Evolutionary conservation across 2,329 filamentous ascomycete genomes (phyloP).

Genomic region (Nothophoma quercina): DNA sequence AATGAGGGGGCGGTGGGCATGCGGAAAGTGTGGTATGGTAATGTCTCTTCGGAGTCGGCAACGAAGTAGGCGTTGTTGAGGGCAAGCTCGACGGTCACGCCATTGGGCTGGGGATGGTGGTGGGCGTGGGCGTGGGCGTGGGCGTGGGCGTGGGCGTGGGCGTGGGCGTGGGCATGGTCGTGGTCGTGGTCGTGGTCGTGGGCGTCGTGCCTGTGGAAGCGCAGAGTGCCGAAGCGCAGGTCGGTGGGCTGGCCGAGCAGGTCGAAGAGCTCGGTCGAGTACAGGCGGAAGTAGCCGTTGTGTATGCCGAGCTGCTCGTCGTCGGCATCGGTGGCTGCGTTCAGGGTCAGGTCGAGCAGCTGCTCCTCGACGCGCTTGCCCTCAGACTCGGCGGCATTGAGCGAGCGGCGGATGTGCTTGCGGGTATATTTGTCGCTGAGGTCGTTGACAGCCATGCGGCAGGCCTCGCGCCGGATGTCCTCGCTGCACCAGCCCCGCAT

Average conservation of each 20-base stretch:
- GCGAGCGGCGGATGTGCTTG: conserved; percentile 42
- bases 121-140: not conserved
- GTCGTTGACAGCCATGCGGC: conserved; percentile 43
- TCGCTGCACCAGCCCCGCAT: conserved; percentile 18
- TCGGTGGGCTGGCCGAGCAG: conserved; percentile 45
- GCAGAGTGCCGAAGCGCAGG: conserved; percentile 46
- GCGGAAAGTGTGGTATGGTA: conserved; percentile 46
- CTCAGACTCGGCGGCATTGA: conserved; percentile 38
- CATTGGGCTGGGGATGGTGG: conserved; percentile 8
- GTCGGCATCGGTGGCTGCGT: conserved; percentile 6
- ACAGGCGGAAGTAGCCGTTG: conserved; percentile 47
- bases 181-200: not conserved
- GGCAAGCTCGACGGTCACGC: conserved; percentile 42
- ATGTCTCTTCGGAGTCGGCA: conserved; percentile 45
- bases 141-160: not conserved
- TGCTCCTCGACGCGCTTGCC: conserved; percentile 44
- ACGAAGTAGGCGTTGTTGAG: conserved; percentile 45
- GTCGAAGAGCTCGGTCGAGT: conserved; percentile 47
- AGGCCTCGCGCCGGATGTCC: conserved; percentile 38
- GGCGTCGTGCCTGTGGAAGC: conserved; percentile 38
- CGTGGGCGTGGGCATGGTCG: not conserved
- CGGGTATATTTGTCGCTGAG: conserved; percentile 42
- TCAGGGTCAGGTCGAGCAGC: conserved; percentile 28
- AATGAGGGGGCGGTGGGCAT: conserved; percentile 41
- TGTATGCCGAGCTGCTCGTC: conserved; percentile 36